A percentile compares a stretch with the other conserved stretches of the same genome.
Conservation (phyloP, 192 early-diverging fungal species). For the Entomortierella parvispora region DNA sequence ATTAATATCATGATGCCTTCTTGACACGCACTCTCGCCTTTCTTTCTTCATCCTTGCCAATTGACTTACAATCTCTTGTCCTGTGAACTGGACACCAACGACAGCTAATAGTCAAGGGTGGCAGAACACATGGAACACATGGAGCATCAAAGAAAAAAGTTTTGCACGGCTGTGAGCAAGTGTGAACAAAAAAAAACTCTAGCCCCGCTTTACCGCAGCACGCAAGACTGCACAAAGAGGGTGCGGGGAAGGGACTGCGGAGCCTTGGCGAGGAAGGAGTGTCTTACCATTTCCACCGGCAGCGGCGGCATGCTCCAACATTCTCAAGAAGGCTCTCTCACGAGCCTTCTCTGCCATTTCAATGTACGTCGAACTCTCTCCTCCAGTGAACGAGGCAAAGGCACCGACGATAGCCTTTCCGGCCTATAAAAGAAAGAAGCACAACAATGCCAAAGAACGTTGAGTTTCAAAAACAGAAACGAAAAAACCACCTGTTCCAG, state of each 20-base stretch:
- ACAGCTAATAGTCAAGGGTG: not conserved
- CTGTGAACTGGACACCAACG: slow-evolving; percentile 11
- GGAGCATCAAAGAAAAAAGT: not conserved
- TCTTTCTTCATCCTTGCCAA: not conserved
- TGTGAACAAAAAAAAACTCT: not conserved
- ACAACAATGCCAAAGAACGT: no score
- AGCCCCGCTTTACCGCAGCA: no score
- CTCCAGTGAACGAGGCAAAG: slow-evolving; percentile 15
- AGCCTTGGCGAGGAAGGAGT: not conserved
- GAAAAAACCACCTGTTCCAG: no score
- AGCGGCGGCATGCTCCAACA: slow-evolving; percentile 21
- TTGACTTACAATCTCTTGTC: slow-evolving; percentile 9
- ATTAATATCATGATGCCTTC: no score
- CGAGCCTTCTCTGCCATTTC: slow-evolving; percentile 34
- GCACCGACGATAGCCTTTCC: slow-evolving; percentile 20
- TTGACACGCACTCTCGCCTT: no score
- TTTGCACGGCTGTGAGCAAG: not conserved
- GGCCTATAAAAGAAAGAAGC: not conserved
- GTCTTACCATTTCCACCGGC: slow-evolving; percentile 19
- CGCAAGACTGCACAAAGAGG: no score
- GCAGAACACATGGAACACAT: not conserved
- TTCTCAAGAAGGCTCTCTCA: slow-evolving; percentile 14
- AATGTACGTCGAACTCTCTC: slow-evolving; percentile 21
- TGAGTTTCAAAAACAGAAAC: no score
- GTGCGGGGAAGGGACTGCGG: not conserved